Conservation (phyloP, 257 asterid genomes). For the Penstemon newberryi region DNA sequence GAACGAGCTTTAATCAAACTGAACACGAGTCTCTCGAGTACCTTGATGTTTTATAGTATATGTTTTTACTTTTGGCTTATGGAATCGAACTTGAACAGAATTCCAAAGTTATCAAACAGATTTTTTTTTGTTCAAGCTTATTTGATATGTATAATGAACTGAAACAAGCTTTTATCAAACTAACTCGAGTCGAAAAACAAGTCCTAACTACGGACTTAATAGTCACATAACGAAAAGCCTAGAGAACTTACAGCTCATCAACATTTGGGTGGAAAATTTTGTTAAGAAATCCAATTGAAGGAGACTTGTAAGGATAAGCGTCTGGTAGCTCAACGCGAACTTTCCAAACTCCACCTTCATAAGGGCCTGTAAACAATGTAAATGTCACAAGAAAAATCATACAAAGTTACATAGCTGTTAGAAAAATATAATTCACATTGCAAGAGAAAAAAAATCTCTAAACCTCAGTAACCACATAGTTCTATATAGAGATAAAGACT, state of each 20-base stretch:
- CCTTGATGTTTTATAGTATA: too few relatives aligned
- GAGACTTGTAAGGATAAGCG: constrained; percentile 67
- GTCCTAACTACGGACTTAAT: not conserved
- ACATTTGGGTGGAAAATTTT: constrained; percentile 68
- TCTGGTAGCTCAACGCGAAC: constrained; percentile 60
- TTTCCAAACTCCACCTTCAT: constrained; percentile 73
- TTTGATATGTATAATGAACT: too few relatives aligned
- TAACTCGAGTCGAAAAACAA: too few relatives aligned
- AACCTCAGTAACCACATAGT: not conserved
- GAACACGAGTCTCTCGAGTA: too few relatives aligned
- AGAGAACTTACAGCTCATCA: constrained; percentile 55
- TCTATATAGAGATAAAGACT: not conserved
- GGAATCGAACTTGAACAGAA: too few relatives aligned
- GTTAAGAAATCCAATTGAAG: constrained; percentile 58
- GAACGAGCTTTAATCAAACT: too few relatives aligned
- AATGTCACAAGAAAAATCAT: constrained; percentile 1
- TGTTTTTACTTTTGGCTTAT: too few relatives aligned
- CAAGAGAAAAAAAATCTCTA: not conserved
- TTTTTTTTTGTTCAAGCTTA: too few relatives aligned
- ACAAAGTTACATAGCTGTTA: not conserved
- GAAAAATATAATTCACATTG: not conserved
- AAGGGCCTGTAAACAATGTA: constrained; percentile 42
- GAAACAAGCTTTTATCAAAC: too few relatives aligned
- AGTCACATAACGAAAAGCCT: not conserved
- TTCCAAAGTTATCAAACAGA: too few relatives aligned